Evolutionary conservation across 1,139 yeast species (phyloP), one percentile per base, ranked within the genome.

Genomic region (Pichia norvegensis): DNA sequence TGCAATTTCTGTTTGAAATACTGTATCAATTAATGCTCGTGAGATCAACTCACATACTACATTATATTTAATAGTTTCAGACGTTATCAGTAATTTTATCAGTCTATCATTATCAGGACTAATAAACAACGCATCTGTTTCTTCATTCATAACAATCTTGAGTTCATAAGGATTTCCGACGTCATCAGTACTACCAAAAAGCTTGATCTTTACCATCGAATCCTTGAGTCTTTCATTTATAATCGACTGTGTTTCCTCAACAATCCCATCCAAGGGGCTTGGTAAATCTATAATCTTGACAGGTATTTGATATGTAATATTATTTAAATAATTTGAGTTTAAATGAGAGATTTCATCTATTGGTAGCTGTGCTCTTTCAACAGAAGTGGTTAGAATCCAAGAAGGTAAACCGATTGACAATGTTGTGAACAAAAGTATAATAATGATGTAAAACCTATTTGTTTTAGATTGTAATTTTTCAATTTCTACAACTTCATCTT

Each of bases 291-390:
- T 52, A 4, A 54, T 5, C 54, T 73, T 76, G 1, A 85, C 76
- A 0, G 86, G 88, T n/a, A 82, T 69, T 16, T 63, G 63, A 49
- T 78, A 67, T 33, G 63, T 55, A 3, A 56, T 37, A 4, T 48
- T 40, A 5, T 47, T 45, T n/a, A 40, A 40, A 29, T 56, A 44
- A 14, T 47, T 36, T 4, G 42, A 23, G 37, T 49, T 46, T 9
- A 81, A 50, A n/a, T 66, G 63, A 45, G 70, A 64, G 48, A 86
- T 77, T 48, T 73, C 72, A 8, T 68, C 70, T 11, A 70, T 64
- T 5, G 95, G 95, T 43, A 88, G 68, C 25, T 78, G 78, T 0
- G 95, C 94, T 50, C 95, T 71, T 57, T 84, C 78, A 10, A 86
- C 78, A 20, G 80, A 72, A 4, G 96, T 85, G 33, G 95, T 77